These are phyloP conservation scores for Cornus suecica DNA, from an alignment of 148 eudicot species.

Conservation along the genomic window DNA sequence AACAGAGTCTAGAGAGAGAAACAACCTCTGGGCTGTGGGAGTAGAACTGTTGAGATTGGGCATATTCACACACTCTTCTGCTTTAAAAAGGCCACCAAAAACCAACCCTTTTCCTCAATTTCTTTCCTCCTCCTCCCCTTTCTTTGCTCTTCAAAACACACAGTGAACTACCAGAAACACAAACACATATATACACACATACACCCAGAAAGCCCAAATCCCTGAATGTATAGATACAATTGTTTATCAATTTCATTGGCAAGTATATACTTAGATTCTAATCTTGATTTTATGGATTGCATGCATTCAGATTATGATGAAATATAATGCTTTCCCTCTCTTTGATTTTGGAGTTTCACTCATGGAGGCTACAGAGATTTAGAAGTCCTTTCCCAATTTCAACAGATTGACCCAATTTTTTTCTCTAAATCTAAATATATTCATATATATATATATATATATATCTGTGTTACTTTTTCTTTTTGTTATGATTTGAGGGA, in stretches of 20 bases:
- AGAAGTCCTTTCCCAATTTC: not conserved
- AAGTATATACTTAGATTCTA: not conserved
- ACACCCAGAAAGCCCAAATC: not conserved
- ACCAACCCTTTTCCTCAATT: not conserved
- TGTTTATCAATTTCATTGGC: not conserved
- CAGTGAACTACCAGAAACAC: not conserved
- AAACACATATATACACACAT: not conserved
- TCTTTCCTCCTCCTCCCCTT: not conserved
- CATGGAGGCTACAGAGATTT: conserved; percentile 32
- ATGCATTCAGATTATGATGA: not conserved
- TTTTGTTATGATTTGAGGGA: not conserved
- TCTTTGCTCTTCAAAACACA: not conserved
- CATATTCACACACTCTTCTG: not conserved
- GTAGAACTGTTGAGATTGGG: not conserved
- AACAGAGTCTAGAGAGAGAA: not conserved
- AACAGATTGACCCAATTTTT: not conserved
- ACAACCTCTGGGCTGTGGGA: not conserved
- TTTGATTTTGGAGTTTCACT: not conserved
- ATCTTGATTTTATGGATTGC: not conserved
- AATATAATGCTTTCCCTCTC: not conserved
- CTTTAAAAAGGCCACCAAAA: not conserved
- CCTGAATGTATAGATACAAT: not conserved
- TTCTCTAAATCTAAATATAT: too few relatives aligned
- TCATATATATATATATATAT: too few relatives aligned
- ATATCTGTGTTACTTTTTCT: not conserved